A percentile compares a stretch with the other conserved stretches of the same genome.
Conservation (phyloP, 176 grass and related monocot genomes). For the Bothriochloa decipiens region DNA sequence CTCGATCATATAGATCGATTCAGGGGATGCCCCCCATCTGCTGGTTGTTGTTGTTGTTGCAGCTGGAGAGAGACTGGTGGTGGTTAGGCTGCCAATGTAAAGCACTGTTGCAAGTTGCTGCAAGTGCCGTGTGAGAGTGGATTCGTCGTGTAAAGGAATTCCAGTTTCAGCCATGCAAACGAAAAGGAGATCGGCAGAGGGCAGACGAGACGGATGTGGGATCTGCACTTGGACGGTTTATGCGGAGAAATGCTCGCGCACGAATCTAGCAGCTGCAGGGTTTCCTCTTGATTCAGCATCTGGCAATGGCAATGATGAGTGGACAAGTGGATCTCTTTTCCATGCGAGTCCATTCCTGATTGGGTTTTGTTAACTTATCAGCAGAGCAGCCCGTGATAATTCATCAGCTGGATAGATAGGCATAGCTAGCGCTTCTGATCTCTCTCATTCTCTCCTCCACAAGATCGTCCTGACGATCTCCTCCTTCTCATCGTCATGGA, state of each 20-base stretch:
- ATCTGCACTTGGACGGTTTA: neutral
- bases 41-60: neutral
- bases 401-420: neutral
- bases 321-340: neutral
- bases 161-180: neutral
- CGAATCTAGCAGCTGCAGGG: neutral
- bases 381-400: no score
- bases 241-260: constrained; percentile 47
- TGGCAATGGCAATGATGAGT: neutral
- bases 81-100: constrained; percentile 7
- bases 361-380: neutral
- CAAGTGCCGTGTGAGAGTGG: constrained; percentile 2
- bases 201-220: neutral
- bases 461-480: neutral
- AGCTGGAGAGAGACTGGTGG: neutral
- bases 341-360: neutral
- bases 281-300: neutral
- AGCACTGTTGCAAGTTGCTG: neutral
- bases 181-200: neutral
- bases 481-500: neutral
- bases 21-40: neutral
- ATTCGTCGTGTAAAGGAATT: constrained; percentile 12
- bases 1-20: neutral
- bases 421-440: neutral
- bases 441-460: neutral